These are phyloP conservation scores for Megacollybia platyphylla DNA, from an alignment of 1,284 basidiomycete genomes.

Conservation along the genomic window DNA sequence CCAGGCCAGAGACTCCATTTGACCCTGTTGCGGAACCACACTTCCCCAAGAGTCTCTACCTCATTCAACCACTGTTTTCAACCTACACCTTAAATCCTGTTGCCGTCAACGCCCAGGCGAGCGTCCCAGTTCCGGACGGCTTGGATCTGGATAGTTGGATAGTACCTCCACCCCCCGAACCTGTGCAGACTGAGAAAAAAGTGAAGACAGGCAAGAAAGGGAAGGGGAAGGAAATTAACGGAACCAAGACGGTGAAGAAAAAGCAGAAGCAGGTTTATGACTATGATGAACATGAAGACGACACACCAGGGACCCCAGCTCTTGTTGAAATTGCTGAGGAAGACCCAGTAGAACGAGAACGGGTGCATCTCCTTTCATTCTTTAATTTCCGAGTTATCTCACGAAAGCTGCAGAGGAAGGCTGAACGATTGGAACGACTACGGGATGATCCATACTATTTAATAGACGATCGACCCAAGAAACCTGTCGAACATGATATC, in stretches of 20 bases:
- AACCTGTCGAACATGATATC: slow-evolving; percentile 43
- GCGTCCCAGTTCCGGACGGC: slow-evolving; percentile 72
- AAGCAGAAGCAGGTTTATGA: slow-evolving; percentile 37
- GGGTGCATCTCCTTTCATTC: slow-evolving; percentile 24
- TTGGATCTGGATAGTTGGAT: slow-evolving; percentile 82
- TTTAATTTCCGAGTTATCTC: background rate
- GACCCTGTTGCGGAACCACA: slow-evolving; percentile 29
- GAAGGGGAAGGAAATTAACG: slow-evolving; percentile 26
- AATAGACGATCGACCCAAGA: slow-evolving; percentile 40
- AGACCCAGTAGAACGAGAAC: slow-evolving; percentile 35
- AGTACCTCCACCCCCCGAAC: slow-evolving; percentile 47
- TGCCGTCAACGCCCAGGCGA: slow-evolving; percentile 67
- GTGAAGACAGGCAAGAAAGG: slow-evolving; percentile 31
- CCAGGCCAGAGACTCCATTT: slow-evolving; percentile 25
- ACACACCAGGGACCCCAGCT: slow-evolving; percentile 17
- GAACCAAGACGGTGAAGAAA: slow-evolving; percentile 21
- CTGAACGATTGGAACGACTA: slow-evolving; percentile 59
- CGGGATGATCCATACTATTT: slow-evolving; percentile 86
- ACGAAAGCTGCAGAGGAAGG: slow-evolving; percentile 41
- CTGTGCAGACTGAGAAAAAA: slow-evolving; percentile 20
- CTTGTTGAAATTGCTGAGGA: slow-evolving; percentile 43
- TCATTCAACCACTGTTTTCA: slow-evolving; percentile 76
- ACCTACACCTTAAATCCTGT: slow-evolving; percentile 82
- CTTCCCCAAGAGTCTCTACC: slow-evolving; percentile 82
- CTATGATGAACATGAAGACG: slow-evolving; percentile 16